Evolutionary conservation across 257 asterid genomes (phyloP), one percentile per base, ranked within the genome.

Genomic region (Paulownia fortunei): DNA sequence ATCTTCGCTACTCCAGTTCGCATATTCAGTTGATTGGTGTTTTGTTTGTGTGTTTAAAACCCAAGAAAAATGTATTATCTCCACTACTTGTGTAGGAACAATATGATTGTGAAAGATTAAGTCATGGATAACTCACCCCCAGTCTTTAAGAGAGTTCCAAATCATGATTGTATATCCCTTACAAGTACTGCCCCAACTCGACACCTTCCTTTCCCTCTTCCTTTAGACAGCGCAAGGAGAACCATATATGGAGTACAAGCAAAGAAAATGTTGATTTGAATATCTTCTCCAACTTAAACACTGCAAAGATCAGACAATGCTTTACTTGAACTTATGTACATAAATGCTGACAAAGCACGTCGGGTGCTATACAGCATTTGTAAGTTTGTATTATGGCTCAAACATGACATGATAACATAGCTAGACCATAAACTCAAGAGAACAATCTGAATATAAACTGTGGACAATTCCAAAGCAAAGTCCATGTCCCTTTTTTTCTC

Each of bases 161-260:
- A 66, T 92, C 95, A 76, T 92, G 97, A 82, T 86, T 89, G 85
- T 87, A 92, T 49, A 85, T 81, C 82, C 89, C 97, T 71, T 89
- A 92, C 65, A 89, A 73, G 83, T 86, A 88, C 26, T 92, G 96
- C 60, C 95, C 95, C 87, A 92, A 75, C 79, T 92, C 94, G 60
- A 83, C 88, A 16, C 97, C 96, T 75, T 90, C 97, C 51, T 87
- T 87, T 64, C 97, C 97, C 51, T 92, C 96, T 79, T 84, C 90
- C 83, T 88, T 89, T 71, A 92, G 77, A 44, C 97, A 91, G 39
- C 91, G 86, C 86, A 86, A 80, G 89, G 91, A n/a, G n/a, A n/a
- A n/a, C 97, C 97, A 92, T 91, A 83, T 88, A 75, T 92, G 97
- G 60, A 92, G 85, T 64, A 92, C 92, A 52, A 92, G 92, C 86